These are phyloP conservation scores for Priceomyces melissophilus DNA, from an alignment of 805 yeast species.

Conservation along the genomic window DNA sequence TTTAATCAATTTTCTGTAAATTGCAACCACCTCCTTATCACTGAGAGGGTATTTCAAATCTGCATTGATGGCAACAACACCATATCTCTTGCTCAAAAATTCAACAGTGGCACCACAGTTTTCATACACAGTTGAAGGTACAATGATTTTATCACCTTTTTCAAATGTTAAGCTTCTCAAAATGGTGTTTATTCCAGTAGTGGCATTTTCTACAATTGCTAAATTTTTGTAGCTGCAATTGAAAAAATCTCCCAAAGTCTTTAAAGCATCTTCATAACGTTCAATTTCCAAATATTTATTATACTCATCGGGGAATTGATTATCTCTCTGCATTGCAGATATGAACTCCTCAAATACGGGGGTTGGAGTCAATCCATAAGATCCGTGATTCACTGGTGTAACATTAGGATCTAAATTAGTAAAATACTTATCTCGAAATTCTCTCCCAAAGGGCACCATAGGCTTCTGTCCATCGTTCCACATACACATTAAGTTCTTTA, in stretches of 20 bases:
- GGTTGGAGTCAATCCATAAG: constrained; percentile 56
- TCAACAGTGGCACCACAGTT: constrained; percentile 52
- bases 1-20: constrained; percentile 20
- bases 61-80: constrained; percentile 31
- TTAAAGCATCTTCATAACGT: constrained; percentile 32
- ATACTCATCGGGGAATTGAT: constrained; percentile 47
- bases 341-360: constrained; percentile 40
- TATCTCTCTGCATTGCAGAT: constrained; percentile 19
- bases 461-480: too few relatives aligned
- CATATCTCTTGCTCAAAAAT: constrained; percentile 32
- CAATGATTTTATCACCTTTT: constrained; percentile 49
- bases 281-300: constrained; percentile 22
- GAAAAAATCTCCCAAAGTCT: constrained; percentile 34
- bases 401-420: constrained; percentile 35
- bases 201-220: constrained; percentile 58
- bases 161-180: constrained; percentile 51
- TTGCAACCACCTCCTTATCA: constrained; percentile 28
- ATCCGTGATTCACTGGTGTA: constrained; percentile 59
- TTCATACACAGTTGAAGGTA: constrained; percentile 49
- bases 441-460: constrained; percentile 43
- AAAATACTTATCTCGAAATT: constrained; percentile 48
- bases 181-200: constrained; percentile 56
- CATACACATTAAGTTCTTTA: too few relatives aligned
- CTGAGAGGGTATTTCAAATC: constrained; percentile 43
- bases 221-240: constrained; percentile 45